Percentiles rank a stretch among this genome's conserved stretches.
These are phyloP conservation scores for sorghum (Sorghum bicolor) DNA, from an alignment of 176 grass and related monocot species.

Conservation along the genomic window DNA sequence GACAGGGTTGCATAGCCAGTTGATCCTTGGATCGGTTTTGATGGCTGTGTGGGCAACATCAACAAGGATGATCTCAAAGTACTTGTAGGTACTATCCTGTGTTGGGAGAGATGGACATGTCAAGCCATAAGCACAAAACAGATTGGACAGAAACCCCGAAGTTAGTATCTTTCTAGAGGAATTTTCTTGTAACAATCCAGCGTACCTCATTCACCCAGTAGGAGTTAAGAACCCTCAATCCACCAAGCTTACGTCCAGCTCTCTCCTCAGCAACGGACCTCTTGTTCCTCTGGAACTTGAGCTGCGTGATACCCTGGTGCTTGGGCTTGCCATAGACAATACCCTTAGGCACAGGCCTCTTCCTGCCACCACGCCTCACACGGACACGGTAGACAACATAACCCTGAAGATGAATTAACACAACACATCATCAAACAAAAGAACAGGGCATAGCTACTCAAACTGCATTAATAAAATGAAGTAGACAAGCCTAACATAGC, in stretches of 20 bases:
- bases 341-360: constrained; percentile 79
- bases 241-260: constrained; percentile 76
- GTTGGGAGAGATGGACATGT: background rate
- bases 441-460: background rate
- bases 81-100: constrained; percentile 67
- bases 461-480: background rate
- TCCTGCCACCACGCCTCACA: constrained; percentile 77
- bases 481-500: background rate
- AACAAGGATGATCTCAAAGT: constrained; percentile 66
- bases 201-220: constrained; percentile 92
- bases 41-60: constrained; percentile 64
- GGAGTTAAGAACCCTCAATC: constrained; percentile 84
- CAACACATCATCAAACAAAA: background rate
- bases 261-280: constrained; percentile 91
- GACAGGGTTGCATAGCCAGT: constrained; percentile 77
- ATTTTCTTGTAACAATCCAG: background rate
- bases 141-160: accelerated
- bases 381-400: constrained; percentile 66
- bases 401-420: constrained; percentile 24
- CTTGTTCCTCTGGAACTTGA: constrained; percentile 96
- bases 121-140: background rate
- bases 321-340: constrained; percentile 96
- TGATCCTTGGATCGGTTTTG: constrained; percentile 69
- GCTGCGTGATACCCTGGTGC: constrained; percentile 89
- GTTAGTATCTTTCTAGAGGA: background rate